A percentile compares a stretch with the other conserved stretches of the same genome.
phyloP scores from a whole-genome alignment of 257 asterid species.

The Henckelia pumila region DNA sequence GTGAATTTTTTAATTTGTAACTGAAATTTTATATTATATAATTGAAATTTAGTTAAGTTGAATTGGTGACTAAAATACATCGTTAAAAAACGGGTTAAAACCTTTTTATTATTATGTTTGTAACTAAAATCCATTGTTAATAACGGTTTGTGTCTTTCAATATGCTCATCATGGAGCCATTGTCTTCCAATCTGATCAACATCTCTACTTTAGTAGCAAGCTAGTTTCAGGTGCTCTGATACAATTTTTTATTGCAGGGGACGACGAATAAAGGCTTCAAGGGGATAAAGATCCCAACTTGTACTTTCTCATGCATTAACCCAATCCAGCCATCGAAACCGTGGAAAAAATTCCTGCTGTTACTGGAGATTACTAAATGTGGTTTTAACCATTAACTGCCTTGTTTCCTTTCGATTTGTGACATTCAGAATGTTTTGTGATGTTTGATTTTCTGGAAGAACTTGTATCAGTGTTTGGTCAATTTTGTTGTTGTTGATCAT shows the following conservation, averaged over 20 bases:
- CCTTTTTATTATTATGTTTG: not conserved
- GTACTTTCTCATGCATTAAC: not conserved
- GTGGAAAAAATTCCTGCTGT: too few species aligned
- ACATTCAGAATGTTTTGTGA: not conserved
- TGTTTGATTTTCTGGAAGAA: slow-evolving; percentile 3
- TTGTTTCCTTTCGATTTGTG: not conserved
- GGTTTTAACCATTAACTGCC: not conserved
- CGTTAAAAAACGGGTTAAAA: too few species aligned
- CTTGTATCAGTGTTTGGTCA: not conserved
- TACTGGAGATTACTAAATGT: not conserved
- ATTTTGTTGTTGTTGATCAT: not conserved
- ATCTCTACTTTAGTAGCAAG: not conserved
- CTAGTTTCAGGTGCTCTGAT: not conserved
- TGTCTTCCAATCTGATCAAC: slow-evolving; percentile 16
- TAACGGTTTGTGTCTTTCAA: slow-evolving; percentile 51
- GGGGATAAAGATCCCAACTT: not conserved
- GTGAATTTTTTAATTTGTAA: too few species aligned
- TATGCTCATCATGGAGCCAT: slow-evolving; percentile 62
- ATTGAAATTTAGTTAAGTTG: not conserved
- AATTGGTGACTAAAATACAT: too few species aligned
- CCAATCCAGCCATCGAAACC: not conserved
- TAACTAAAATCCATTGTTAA: slow-evolving; percentile 19
- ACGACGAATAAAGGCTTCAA: not conserved
- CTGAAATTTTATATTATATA: not conserved
- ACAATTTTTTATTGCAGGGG: not conserved